Conservation (phyloP, 768 basidiomycete species). For the Suillus paluster region DNA sequence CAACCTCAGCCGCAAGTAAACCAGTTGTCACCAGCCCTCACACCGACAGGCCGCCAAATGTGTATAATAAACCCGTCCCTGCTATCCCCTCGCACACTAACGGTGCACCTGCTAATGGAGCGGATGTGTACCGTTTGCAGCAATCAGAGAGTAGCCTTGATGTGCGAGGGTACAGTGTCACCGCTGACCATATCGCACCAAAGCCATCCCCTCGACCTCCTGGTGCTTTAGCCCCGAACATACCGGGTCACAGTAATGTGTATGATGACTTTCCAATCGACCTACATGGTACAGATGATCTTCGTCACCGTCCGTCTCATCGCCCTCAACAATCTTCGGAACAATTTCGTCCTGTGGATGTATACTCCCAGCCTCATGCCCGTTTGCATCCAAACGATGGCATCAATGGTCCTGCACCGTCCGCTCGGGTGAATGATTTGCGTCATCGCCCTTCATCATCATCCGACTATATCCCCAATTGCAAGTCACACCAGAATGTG, state of each 20-base stretch:
- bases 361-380: slow-evolving; percentile 13
- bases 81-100: slow-evolving; percentile 26
- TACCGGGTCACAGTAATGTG: slow-evolving; percentile 25
- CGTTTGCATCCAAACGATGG: slow-evolving; percentile 21
- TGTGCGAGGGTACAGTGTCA: slow-evolving; percentile 13
- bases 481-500: slow-evolving; percentile 21
- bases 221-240: slow-evolving; percentile 31
- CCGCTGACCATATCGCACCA: slow-evolving; percentile 18
- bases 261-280: slow-evolving; percentile 22
- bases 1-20: slow-evolving; percentile 20
- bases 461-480: slow-evolving; percentile 20
- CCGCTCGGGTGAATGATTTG: slow-evolving; percentile 24
- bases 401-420: slow-evolving; percentile 10
- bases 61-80: slow-evolving; percentile 38
- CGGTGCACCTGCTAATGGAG: slow-evolving; percentile 7
- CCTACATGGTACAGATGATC: not conserved
- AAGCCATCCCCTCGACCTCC: slow-evolving; percentile 32
- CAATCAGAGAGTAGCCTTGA: slow-evolving; percentile 16
- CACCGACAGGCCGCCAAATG: slow-evolving; percentile 24
- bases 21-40: slow-evolving; percentile 12
- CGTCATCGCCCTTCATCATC: slow-evolving; percentile 24
- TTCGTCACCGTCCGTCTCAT: slow-evolving; percentile 20
- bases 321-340: slow-evolving; percentile 22
- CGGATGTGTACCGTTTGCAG: slow-evolving; percentile 13
- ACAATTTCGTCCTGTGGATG: slow-evolving; percentile 26